Evolutionary conservation across 2,329 filamentous ascomycete species (phyloP), one percentile per base, ranked within the genome.

Genomic region (Aspergillus glaucus): DNA sequence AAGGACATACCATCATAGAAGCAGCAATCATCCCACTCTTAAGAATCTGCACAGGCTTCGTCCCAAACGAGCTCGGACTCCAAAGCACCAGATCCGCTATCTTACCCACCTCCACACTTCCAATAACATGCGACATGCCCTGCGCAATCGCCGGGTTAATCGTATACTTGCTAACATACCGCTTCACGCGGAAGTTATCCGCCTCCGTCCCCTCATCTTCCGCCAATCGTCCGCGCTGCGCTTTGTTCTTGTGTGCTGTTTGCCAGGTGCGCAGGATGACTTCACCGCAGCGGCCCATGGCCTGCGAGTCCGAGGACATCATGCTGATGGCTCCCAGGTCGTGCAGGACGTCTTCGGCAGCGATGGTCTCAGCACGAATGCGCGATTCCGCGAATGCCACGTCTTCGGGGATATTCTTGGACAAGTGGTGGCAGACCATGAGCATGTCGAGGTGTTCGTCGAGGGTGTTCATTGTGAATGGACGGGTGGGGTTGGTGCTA

Each of bases 401-500:
- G 65, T 97, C 92, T 72, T 97, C 92, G 50, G 91, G 88, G 51
- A 96, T 96, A 69, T 95, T 85, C 69, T 88, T 88, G 46, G 85
- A 90, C 8, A 97, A 76, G 64, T 97, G 92, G 69, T 97, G 92
- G 75, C 92, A 97, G 34, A 95, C 89, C 92, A 96, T 96, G 43
- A 96, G 75, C 92, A 97, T 97, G 73, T 97, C 92, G 12, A 96
- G 80, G 71, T 97, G 92, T 70, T 97, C 92, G 63, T 96, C 92
- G 0, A 97, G 79, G 0, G 92, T 97, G 74, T 97, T 96, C 56
- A 79, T 77, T 1, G 92, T 97, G 69, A 84, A 96, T 0, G 92
- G 92, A 2, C 91, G 79, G 1, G 92, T 97, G 0, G 92, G 92
- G 66, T 95, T 97, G 0, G 92, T 97, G 43, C 86, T 92, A 4